Conservation (phyloP, 108 stramenopile species). For the Pseudonitzschia multiseries region DNA sequence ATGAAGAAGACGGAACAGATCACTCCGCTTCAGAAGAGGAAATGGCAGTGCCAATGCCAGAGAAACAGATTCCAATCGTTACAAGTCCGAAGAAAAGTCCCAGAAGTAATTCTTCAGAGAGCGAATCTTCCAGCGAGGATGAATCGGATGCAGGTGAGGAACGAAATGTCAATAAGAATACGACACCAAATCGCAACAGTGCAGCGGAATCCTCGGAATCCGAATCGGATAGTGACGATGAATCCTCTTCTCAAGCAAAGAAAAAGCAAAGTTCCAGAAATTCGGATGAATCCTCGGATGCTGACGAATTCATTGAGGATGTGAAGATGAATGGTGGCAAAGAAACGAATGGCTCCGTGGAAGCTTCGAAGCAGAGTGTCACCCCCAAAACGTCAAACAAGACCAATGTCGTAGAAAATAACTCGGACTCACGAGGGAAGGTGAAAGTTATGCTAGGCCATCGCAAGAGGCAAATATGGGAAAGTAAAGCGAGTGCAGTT, state of each 20-base stretch:
- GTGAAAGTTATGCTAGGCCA: slow-evolving; percentile 70
- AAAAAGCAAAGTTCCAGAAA: not conserved
- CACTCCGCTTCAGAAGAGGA: not conserved
- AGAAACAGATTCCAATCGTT: not conserved
- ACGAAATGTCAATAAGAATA: no score
- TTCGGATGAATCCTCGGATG: not conserved
- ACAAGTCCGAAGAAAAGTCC: not conserved
- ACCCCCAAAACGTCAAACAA: slow-evolving; percentile 8
- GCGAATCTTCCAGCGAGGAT: no score
- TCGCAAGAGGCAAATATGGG: slow-evolving; percentile 59
- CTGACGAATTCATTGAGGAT: no score
- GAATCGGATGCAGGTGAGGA: no score
- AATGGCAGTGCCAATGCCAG: not conserved
- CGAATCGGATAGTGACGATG: not conserved
- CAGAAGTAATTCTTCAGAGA: not conserved
- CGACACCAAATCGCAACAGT: not conserved
- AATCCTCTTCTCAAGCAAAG: not conserved
- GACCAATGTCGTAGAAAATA: slow-evolving; percentile 42
- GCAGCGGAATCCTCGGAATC: not conserved
- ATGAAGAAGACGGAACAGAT: not conserved
- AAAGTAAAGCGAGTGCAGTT: slow-evolving; percentile 36
- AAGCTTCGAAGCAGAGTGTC: not conserved
- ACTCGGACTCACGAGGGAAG: slow-evolving; percentile 42
- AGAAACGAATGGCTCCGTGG: not conserved
- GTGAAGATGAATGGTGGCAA: not conserved